Base-by-base conservation (phyloP, 83 land plant species). In the Picea abies region DNA sequence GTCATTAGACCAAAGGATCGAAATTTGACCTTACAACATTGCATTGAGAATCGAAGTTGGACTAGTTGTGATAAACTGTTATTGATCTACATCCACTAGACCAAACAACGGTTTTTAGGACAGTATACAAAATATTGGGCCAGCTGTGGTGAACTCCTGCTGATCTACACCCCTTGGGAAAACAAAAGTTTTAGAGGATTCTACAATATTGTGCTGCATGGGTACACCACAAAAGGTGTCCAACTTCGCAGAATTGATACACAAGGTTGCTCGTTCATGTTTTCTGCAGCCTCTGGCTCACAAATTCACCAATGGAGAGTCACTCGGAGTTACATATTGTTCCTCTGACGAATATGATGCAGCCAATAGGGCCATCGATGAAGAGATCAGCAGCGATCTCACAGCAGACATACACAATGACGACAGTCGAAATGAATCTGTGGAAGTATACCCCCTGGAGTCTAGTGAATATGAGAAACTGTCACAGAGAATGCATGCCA, bases 221-320 rank as follows among this genome's bases (percentile, higher is more conserved):
- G 75, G 75, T 37, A 85, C 86, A 91, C 64, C 88, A n/a, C 69
- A 64, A 80, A 87, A 68, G 79, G 88, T 84, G 12, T 83, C 90
- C n/a, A 89, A 84, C 39, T 73, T 92, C 82, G 86, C 90, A 37
- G 90, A 92, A 84, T 89, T 92, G 79, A 81, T 92, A 60, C 91
- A 92, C 5, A 88, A 90, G 6, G 91, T 90, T 47, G 62, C 92
- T n/a, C 80, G 91, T 25, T 87, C 90, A 11, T 92, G 94, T 81
- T 78, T 92, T 61, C 79, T 88, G 63, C 86, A 89, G 52, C 93
- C 90, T 7, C 86, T 85, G 56, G 66, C 19, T 3, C 75, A n/a
- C 44, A 70, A 70, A 70, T 25, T 70, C 35, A 70, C n/a, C 32
- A 19, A 80, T 85, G 82, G 65, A 60, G 62, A 70, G 5, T 26